Evolutionary conservation across 1,139 yeast genomes (phyloP), one percentile per base, ranked within the genome.

Genomic region (Arxiozyma bovina): DNA sequence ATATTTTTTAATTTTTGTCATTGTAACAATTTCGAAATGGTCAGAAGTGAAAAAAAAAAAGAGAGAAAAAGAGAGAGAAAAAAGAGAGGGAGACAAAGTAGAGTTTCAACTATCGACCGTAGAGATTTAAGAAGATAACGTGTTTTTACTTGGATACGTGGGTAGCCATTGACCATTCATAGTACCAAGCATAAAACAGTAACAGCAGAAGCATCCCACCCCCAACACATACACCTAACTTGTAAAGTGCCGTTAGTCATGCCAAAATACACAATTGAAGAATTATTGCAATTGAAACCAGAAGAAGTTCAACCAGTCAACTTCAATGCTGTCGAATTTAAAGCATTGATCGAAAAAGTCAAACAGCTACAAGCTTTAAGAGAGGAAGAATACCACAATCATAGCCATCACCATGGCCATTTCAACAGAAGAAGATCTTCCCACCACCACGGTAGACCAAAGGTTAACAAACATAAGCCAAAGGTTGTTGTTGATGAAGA

Each of bases 231-330:
- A 18, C 9, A 41, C 5, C 9, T 22, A 38, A 38, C 25, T 41
- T n/a, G 18, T 27, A 43, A 17, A 22, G 20, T 15, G 21, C n/a
- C 11, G n/a, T 34, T 34, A 34, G 40, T 2, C 40, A 57, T 57
- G 60, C 53, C 75, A 55, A 82, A 78, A 71, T 86, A 85, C 73
- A 81, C 88, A 48, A 85, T 82, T 71, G 87, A 84, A 69, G 83
- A 83, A 74, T 78, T 86, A 69, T 70, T 81, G 50, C 78, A 76
- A 57, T 74, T 77, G 66, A 79, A 81, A 66, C 78, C 78, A 49
- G 87, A 85, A 41, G 72, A 78, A 60, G 81, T 77, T 59, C 75
- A 78, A 54, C 83, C 89, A 48, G 81, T 78, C 59, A 81, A 83
- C 45, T 79, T 79, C 51, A 85, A 83, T 60, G 77, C 84, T 62